A percentile compares a stretch with the other conserved stretches of the same genome.
These are phyloP conservation scores for Rhododendron vialii DNA, from an alignment of 148 eudicot genomes.

Conservation along the genomic window DNA sequence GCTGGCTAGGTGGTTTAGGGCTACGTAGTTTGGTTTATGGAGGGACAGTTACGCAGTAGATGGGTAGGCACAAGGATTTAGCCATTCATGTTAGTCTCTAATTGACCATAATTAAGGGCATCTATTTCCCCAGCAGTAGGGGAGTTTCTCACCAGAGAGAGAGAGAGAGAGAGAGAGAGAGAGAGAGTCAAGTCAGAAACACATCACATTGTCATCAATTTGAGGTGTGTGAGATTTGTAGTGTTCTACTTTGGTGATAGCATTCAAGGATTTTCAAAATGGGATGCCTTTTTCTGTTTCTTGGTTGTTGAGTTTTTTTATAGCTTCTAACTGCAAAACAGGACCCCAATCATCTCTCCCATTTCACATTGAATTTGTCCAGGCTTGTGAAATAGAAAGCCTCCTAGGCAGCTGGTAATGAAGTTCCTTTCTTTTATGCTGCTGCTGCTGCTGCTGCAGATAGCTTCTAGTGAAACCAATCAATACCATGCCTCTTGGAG, in stretches of 20 bases:
- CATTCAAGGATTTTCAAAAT: neutral
- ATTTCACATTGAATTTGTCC: neutral
- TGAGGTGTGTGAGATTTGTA: neutral
- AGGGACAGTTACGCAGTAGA: neutral
- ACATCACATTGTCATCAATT: neutral
- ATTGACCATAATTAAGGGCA: neutral
- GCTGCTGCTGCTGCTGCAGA: neutral
- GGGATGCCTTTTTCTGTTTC: neutral
- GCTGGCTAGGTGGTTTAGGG: neutral
- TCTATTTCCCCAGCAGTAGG: neutral
- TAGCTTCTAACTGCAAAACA: neutral
- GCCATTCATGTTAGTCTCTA: neutral
- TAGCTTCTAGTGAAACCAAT: neutral
- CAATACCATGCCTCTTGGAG: neutral
- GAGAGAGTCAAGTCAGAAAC: neutral
- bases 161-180: neutral
- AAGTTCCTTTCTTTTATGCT: neutral
- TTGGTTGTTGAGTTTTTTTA: neutral
- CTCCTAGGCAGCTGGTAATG: neutral
- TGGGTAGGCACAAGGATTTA: neutral
- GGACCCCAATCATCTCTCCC: neutral
- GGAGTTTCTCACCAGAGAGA: neutral
- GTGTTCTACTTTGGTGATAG: neutral
- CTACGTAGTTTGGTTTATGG: neutral
- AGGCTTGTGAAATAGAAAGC: neutral